These are phyloP conservation scores for Leucocoprinus leucothites DNA, from an alignment of 768 basidiomycete genomes.

Conservation along the genomic window DNA sequence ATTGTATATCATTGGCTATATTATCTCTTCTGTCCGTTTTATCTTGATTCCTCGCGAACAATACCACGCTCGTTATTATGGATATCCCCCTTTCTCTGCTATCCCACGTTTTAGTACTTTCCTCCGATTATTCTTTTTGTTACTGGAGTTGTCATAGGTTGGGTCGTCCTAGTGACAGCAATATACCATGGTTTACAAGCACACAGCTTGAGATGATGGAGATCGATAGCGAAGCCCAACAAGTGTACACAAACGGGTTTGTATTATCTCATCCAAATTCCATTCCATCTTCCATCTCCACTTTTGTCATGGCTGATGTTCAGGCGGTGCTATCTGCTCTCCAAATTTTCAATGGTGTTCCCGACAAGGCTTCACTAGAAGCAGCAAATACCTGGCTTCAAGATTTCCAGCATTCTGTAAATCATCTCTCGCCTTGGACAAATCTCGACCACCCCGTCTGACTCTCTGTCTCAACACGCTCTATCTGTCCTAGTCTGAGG, in stretches of 20 bases:
- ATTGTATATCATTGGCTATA: slow-evolving; percentile 38
- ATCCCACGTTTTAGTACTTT: slow-evolving; percentile 47
- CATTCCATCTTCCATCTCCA: slow-evolving; percentile 18
- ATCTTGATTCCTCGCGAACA: slow-evolving; percentile 53
- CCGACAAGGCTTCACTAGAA: slow-evolving; percentile 81
- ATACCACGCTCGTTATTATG: slow-evolving; percentile 55
- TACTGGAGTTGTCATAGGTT: slow-evolving; percentile 38
- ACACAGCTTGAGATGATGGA: background rate
- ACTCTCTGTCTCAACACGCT: slow-evolving; percentile 53
- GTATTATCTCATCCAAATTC: slow-evolving; percentile 17
- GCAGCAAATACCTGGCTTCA: slow-evolving; percentile 93
- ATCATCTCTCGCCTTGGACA: slow-evolving; percentile 71
- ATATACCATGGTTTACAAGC: slow-evolving; percentile 40
- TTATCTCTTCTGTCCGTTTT: slow-evolving; percentile 34
- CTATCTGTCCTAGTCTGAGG: slow-evolving; percentile 80
- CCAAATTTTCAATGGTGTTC: slow-evolving; percentile 74
- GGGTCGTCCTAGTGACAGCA: slow-evolving; percentile 35
- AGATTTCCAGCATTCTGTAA: slow-evolving; percentile 99
- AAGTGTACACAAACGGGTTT: slow-evolving; percentile 10
- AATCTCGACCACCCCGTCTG: slow-evolving; percentile 60
- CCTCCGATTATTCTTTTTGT: slow-evolving; percentile 37
- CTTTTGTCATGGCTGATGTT: slow-evolving; percentile 56
- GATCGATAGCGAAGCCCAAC: slow-evolving; percentile 16
- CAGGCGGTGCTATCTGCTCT: slow-evolving; percentile 74
- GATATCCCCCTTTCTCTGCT: slow-evolving; percentile 49